Base-by-base conservation (phyloP, 257 asterid species). In the Leonotis leonurus region DNA sequence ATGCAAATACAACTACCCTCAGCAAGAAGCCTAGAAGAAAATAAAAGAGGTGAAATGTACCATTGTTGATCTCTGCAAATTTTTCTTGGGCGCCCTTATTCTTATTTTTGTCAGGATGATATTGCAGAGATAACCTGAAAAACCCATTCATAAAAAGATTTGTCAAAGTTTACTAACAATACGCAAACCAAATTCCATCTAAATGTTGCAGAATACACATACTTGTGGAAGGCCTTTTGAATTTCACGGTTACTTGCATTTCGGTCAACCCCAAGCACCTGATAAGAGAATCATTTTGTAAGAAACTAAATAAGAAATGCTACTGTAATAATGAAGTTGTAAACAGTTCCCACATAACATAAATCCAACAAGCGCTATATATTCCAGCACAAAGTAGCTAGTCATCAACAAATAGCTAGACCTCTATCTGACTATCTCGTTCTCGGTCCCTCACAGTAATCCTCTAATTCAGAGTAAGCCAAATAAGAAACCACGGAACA, bases 31-130 rank as follows among this genome's bases (percentile, higher is more conserved):
- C 64, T n/a, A 60, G n/a, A n/a, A n/a, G n/a, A n/a, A 35, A 21
- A 52, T 11, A 46, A 50, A 56, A 17, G 40, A 65, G 33, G 49
- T 24, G 30, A 39, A 18, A 0, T 20, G 26, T 83, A 92, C 99
- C 99, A 11, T 93, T 93, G 69, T 89, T 93, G 43, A 93, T 89
- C 85, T 93, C 99, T 5, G 94, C 76, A 70, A 93, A 93, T 78
- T 89, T 93, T 74, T 77, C 94, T 49, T 89, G 95, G 43, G 99
- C 97, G 39, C 94, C 94, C 79, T 93, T 87, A 53, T 70, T 73
- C 78, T 93, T 93, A 85, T 93, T 93, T 73, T 93, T 93, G 73
- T 93, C 99, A 0, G 99, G 99, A 77, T 93, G 99, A 75, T 93
- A 93, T 70, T 87, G 75, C 56, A 93, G 95, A 13, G 99, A 93